These are phyloP conservation scores for Diplotaxis tenuifolia DNA, from an alignment of 345 rosid species.

Conservation along the genomic window DNA sequence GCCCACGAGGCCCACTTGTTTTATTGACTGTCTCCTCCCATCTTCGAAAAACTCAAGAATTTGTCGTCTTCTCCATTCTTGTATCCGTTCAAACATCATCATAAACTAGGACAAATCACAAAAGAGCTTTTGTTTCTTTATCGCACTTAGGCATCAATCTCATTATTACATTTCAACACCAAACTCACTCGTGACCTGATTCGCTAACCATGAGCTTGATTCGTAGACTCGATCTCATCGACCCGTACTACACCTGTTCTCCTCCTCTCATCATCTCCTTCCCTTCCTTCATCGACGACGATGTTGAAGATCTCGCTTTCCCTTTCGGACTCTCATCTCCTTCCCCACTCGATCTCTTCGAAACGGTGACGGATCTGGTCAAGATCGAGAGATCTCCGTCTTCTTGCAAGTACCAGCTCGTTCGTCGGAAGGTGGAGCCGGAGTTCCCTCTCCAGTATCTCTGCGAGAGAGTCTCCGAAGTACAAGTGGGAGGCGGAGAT, in stretches of 20 bases:
- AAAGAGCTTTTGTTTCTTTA: constrained; percentile 3
- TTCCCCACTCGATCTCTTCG: constrained; percentile 45
- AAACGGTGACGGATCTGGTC: constrained; percentile 60
- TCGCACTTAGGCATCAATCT: background rate
- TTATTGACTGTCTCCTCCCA: constrained; percentile 18
- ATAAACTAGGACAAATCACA: constrained; percentile 10
- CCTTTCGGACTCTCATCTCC: constrained; percentile 46
- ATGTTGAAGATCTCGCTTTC: constrained; percentile 23
- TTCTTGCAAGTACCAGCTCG: constrained; percentile 47
- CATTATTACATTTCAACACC: background rate
- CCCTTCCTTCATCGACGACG: constrained; percentile 23
- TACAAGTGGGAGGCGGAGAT: constrained; percentile 76
- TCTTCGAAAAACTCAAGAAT: constrained; percentile 27
- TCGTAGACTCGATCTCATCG: constrained; percentile 28
- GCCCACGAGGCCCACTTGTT: constrained; percentile 21
- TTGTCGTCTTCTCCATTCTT: constrained; percentile 29
- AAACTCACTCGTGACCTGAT: constrained; percentile 17
- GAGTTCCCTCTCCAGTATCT: constrained; percentile 47
- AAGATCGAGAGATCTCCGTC: constrained; percentile 48
- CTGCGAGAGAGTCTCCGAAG: constrained; percentile 66
- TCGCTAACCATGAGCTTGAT: constrained; percentile 39
- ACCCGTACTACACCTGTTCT: constrained; percentile 27
- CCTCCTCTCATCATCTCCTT: constrained; percentile 31
- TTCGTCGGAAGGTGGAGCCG: constrained; percentile 43
- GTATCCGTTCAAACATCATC: background rate